A percentile compares a stretch with the other conserved stretches of the same genome.
These are phyloP conservation scores for Amoebophrya sp. DNA, from an alignment of 169 alveolate species.

Conservation along the genomic window DNA sequence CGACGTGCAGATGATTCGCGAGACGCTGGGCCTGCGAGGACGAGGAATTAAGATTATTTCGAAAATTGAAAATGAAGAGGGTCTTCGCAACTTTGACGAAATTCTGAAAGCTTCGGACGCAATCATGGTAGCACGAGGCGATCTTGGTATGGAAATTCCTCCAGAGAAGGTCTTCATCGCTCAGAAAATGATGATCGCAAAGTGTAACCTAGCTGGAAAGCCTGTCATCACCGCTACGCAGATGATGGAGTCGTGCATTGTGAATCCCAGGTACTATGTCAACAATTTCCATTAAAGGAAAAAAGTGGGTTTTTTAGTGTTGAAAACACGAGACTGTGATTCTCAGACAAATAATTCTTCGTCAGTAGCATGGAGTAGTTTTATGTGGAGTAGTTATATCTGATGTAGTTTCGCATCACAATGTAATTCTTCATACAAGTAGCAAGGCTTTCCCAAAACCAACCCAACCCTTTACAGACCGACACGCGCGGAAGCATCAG, in stretches of 20 bases:
- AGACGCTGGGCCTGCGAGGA: slow-evolving; percentile 77
- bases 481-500: slow-evolving; percentile 98
- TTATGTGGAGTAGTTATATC: too few relatives aligned
- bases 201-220: slow-evolving; percentile 87
- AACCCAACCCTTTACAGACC: too few relatives aligned
- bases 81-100: slow-evolving; percentile 87
- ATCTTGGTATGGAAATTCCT: slow-evolving; percentile 97
- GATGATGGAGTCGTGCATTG: slow-evolving; percentile 95
- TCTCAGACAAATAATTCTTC: too few relatives aligned
- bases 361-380: too few relatives aligned
- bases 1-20: slow-evolving; percentile 72
- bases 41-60: slow-evolving; percentile 89
- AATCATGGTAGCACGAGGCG: slow-evolving; percentile 98
- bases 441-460: too few relatives aligned
- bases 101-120: slow-evolving; percentile 93
- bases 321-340: too few relatives aligned
- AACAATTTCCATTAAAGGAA: too few relatives aligned
- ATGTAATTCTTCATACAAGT: too few relatives aligned
- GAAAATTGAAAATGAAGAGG: slow-evolving; percentile 95
- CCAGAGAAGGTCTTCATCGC: slow-evolving; percentile 93
- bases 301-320: too few relatives aligned
- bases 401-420: too few relatives aligned
- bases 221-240: slow-evolving; percentile 98
- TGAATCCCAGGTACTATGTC: too few relatives aligned
- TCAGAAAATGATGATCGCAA: slow-evolving; percentile 91